These are phyloP conservation scores for Alternaria incomplexa DNA, from an alignment of 2,329 filamentous ascomycete species.

Conservation along the genomic window DNA sequence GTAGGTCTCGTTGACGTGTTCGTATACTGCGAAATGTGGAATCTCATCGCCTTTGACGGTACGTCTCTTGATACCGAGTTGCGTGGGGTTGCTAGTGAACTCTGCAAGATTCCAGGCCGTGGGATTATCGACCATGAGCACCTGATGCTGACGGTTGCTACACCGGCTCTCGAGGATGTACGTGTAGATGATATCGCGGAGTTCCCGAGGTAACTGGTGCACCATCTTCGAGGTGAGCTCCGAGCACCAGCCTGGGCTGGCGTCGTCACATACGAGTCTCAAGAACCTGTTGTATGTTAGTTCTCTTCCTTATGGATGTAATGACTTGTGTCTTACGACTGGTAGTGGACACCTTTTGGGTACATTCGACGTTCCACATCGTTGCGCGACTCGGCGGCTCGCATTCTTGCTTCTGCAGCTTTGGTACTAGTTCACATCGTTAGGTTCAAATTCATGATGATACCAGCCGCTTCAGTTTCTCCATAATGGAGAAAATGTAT, in stretches of 20 bases:
- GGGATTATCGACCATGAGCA: background rate
- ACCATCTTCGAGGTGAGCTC: background rate
- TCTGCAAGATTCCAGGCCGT: background rate
- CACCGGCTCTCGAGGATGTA: background rate
- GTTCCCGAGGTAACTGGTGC: background rate
- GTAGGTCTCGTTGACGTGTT: background rate
- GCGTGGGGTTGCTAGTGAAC: background rate
- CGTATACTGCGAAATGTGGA: background rate
- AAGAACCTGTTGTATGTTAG: background rate
- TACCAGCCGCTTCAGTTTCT: background rate
- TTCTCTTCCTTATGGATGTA: background rate
- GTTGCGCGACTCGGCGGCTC: background rate
- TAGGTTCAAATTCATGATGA: background rate
- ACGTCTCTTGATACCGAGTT: background rate
- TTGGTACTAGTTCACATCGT: background rate
- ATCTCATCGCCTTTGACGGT: background rate
- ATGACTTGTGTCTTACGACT: background rate
- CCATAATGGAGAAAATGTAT: background rate
- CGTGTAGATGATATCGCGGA: background rate
- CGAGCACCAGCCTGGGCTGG: background rate
- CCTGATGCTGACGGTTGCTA: background rate
- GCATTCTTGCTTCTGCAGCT: background rate
- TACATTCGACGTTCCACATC: background rate
- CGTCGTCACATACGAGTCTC: background rate
- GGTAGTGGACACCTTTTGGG: background rate